Evolutionary conservation across 495 filamentous ascomycete species (phyloP).

Genomic region (Penicillium nucicola): DNA sequence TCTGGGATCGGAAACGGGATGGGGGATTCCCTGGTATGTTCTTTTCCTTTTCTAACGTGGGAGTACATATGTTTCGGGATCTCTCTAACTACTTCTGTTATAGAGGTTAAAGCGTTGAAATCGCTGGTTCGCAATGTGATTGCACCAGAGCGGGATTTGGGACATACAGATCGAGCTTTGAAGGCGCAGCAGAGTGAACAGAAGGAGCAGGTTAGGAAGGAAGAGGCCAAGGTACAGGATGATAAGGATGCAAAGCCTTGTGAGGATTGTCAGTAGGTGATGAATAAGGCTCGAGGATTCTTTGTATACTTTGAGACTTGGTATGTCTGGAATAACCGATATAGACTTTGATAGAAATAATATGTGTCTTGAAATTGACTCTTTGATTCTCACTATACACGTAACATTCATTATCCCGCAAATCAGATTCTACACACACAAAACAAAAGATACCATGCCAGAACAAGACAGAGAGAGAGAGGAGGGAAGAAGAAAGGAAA

Average conservation of each 20-base stretch:
- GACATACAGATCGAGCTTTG: slow-evolving; percentile 70
- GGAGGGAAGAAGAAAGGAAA: neutral
- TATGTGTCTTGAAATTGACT: no score
- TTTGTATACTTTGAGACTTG: no score
- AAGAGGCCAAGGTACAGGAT: slow-evolving; percentile 1
- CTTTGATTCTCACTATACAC: slow-evolving; percentile 2
- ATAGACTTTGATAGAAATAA: neutral
- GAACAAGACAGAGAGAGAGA: neutral
- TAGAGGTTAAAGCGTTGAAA: slow-evolving; percentile 91
- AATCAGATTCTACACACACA: slow-evolving; percentile 7
- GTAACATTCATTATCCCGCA: slow-evolving; percentile 17
- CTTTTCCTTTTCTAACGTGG: no score
- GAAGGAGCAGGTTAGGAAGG: slow-evolving; percentile 6
- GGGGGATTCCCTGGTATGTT: slow-evolving; percentile 84
- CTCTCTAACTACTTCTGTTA: no score
- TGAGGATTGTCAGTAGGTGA: slow-evolving; percentile 44
- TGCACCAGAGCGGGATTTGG: slow-evolving; percentile 70
- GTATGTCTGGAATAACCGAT: no score
- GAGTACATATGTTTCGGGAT: no score
- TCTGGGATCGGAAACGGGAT: slow-evolving; percentile 89
- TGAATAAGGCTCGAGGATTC: no score
- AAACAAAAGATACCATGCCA: neutral
- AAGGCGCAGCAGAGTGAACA: slow-evolving; percentile 21
- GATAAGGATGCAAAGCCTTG: slow-evolving; percentile 25
- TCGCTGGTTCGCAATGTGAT: slow-evolving; percentile 80